Base-by-base conservation (phyloP, 768 basidiomycete genomes). In the Macrolepiota fuliginosa region DNA sequence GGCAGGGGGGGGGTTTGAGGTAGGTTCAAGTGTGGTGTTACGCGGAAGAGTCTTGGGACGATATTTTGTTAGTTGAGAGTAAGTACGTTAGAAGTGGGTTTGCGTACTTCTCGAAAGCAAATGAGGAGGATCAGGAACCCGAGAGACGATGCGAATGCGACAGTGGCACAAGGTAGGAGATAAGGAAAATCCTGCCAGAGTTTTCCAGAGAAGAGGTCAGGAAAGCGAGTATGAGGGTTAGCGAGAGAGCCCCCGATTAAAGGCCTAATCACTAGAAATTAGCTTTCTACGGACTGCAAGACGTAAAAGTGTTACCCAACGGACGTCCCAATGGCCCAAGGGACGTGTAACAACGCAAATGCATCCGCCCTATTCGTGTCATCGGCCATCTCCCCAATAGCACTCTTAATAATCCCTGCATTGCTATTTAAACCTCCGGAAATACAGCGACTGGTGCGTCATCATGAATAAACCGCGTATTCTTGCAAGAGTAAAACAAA, bases 371-470 rank as follows among this genome's bases (percentile, higher is more conserved):
- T n/a, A 35, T 82, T 79, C 9, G 78, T 73, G 13, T 69, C 65
- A 65, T 79, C 77, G 2, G 78, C 80, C 17, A 80, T 67, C 62
- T 80, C 76, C 4, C 75, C 77, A 69, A 82, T 73, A 56, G 76
- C 73, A 62, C 77, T 81, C 67, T 81, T 83, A 67, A 79, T 78
- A 3, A 82, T 77, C 32, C 81, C 81, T 73, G 67, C 6, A 64
- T 86, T 85, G 39, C 85, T 86, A 61, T 86, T 85, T 25, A 87
- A 67, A 37, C 83, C 69, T 7, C 85, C 86, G 37, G 81, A 81
- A n/a, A 88, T 70, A 63, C 85, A 88, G 27, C 71, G 71, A 52
- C 70, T 73, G 42, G 52, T 22, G 49, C 40, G 4, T 29, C 19
- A 6, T 5, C n/a, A 10, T 45, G 1, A 45, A 2, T 45, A 1